These are phyloP conservation scores for Pseudonitzschia pungens DNA, from an alignment of 108 stramenopile species.

Conservation along the genomic window DNA sequence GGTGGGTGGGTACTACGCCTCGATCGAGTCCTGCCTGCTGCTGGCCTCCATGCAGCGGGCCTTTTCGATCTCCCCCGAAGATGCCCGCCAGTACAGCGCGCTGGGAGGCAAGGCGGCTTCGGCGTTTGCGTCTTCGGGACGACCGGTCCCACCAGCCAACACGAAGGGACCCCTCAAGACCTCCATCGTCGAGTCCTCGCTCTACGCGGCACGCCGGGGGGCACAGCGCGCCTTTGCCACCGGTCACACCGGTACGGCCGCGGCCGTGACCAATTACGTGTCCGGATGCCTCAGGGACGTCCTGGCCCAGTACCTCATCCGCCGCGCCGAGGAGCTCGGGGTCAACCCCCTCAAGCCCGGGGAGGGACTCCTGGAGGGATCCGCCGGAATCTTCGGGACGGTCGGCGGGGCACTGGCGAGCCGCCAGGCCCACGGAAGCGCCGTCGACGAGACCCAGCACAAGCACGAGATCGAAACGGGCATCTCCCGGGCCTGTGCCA, in stretches of 20 bases:
- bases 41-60: constrained; percentile 86
- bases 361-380: constrained; percentile 75
- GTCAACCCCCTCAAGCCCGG: constrained; percentile 72
- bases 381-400: constrained; percentile 61
- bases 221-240: constrained; percentile 84
- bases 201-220: constrained; percentile 78
- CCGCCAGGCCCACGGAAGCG: constrained; percentile 30
- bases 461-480: constrained; percentile 56
- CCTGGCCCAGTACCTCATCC: constrained; percentile 64
- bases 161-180: constrained; percentile 60
- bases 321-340: constrained; percentile 69
- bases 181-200: constrained; percentile 75
- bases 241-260: constrained; percentile 80
- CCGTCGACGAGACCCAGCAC: constrained; percentile 36
- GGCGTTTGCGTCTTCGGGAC: background rate
- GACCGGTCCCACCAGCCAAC: background rate
- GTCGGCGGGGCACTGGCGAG: constrained; percentile 25
- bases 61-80: constrained; percentile 40
- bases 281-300: constrained; percentile 63
- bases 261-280: constrained; percentile 74
- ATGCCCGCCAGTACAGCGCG: constrained; percentile 35
- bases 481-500: constrained; percentile 74
- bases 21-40: constrained; percentile 74
- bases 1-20: constrained; percentile 79
- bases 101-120: background rate